These are phyloP conservation scores for Leccinum griseonigrum DNA, from an alignment of 1,284 basidiomycete genomes.

Conservation along the genomic window DNA sequence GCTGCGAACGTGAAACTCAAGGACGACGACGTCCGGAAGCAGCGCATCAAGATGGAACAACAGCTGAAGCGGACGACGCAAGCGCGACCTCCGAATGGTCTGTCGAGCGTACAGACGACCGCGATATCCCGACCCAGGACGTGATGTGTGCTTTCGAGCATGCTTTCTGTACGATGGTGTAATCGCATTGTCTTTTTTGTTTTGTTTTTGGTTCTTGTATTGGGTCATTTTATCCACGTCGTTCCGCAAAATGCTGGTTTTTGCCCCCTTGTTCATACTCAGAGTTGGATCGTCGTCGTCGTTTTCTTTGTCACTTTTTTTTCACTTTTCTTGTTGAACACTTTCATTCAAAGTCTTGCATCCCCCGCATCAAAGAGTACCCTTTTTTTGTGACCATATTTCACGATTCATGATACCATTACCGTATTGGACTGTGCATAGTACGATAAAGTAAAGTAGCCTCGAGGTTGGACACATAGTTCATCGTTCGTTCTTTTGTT, in stretches of 20 bases:
- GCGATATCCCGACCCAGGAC: conserved; percentile 32
- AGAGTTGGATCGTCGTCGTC: neutral
- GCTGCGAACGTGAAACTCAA: conserved; percentile 69
- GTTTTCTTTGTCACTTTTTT: neutral
- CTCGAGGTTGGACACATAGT: neutral
- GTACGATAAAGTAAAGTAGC: conserved; percentile 8
- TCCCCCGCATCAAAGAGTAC: conserved; percentile 10
- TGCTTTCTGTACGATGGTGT: conserved; percentile 12
- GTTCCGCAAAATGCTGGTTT: neutral
- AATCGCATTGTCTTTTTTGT: neutral
- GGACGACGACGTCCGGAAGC: conserved; percentile 79
- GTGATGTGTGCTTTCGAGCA: conserved; percentile 15
- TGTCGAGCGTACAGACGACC: conserved; percentile 23
- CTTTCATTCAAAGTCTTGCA: conserved; percentile 3
- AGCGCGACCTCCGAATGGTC: conserved; percentile 31
- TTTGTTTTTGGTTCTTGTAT: neutral
- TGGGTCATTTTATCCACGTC: neutral
- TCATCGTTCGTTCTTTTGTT: neutral
- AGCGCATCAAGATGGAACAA: conserved; percentile 68
- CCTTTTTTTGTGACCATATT: neutral
- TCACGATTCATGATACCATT: conserved; percentile 14
- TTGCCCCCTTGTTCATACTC: neutral
- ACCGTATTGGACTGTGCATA: conserved; percentile 17
- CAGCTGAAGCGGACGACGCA: conserved; percentile 61
- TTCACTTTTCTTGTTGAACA: neutral